Conservation (phyloP, 305 asterid species). For the Caryopteris hybrid region DNA sequence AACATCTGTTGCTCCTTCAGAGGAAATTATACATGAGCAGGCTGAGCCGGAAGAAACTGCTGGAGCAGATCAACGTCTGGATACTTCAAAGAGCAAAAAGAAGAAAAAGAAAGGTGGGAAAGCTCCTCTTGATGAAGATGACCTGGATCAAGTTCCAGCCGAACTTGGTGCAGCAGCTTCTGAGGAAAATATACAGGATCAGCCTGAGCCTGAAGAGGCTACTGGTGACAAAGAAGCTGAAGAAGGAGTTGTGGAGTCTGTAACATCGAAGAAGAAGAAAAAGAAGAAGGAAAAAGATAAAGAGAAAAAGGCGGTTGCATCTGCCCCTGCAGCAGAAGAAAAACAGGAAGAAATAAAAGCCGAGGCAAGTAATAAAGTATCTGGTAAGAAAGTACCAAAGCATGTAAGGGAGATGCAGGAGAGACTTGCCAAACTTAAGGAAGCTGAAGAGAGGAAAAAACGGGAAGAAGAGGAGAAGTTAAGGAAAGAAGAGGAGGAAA, state of each 20-base stretch:
- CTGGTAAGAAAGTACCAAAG: slow-evolving; percentile 73
- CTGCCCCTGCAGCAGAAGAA: slow-evolving; percentile 62
- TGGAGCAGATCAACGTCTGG: slow-evolving; percentile 31
- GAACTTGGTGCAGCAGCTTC: slow-evolving; percentile 68
- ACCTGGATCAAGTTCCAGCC: slow-evolving; percentile 70
- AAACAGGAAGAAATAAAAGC: slow-evolving; percentile 50
- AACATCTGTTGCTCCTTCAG: slow-evolving; percentile 37
- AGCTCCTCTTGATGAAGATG: slow-evolving; percentile 67
- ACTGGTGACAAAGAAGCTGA: slow-evolving; percentile 62
- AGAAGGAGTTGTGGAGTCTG: slow-evolving; percentile 65
- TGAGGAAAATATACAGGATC: slow-evolving; percentile 46
- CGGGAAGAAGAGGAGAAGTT: slow-evolving; percentile 81
- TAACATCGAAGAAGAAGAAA: slow-evolving; percentile 85
- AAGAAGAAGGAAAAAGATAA: slow-evolving; percentile 90
- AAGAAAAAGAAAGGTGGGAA: slow-evolving; percentile 61
- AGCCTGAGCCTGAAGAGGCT: slow-evolving; percentile 51
- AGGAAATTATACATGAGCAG: slow-evolving; percentile 43
- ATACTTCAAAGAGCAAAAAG: slow-evolving; percentile 64
- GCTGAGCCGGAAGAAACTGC: slow-evolving; percentile 62
- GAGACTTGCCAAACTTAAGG: slow-evolving; percentile 64
- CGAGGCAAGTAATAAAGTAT: slow-evolving; percentile 41
- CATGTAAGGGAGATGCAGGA: slow-evolving; percentile 95
- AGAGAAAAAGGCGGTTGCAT: slow-evolving; percentile 67
- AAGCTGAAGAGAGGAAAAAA: slow-evolving; percentile 75
- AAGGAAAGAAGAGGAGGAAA: slow-evolving; percentile 95